Conservation (phyloP, 2,329 filamentous ascomycete species). For the Cordyceps pruinosa region DNA sequence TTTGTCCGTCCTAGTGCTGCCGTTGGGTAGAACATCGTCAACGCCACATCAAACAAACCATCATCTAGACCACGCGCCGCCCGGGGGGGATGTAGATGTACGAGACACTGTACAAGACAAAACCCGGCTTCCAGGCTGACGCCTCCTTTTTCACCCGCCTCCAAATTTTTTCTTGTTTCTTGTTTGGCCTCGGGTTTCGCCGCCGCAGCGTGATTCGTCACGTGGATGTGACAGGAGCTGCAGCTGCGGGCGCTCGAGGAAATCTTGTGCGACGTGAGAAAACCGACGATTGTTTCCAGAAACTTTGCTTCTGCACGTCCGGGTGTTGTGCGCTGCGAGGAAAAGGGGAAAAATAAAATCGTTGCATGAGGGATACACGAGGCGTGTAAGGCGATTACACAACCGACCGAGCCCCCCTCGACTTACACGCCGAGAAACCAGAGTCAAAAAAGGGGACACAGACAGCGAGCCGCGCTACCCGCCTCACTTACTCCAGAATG, state of each 20-base stretch:
- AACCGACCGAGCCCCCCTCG: background rate
- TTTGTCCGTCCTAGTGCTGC: background rate
- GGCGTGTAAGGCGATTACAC: background rate
- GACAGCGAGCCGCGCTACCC: background rate
- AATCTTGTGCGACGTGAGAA: background rate
- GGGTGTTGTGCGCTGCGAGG: background rate
- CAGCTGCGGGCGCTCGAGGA: background rate
- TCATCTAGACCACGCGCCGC: background rate
- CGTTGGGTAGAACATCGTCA: background rate
- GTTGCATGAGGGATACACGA: background rate
- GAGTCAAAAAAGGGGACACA: background rate
- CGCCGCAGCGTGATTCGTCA: background rate
- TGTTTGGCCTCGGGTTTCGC: background rate
- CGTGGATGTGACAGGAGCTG: slow-evolving; percentile 1
- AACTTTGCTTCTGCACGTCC: background rate
- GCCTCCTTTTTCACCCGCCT: background rate
- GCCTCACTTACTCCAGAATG: background rate
- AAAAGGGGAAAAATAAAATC: background rate
- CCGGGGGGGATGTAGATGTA: background rate
- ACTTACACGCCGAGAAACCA: background rate
- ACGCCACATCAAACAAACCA: background rate
- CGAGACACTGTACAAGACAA: background rate
- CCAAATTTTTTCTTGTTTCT: background rate
- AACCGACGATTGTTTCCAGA: background rate
- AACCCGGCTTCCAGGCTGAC: too few species aligned